These are phyloP conservation scores for Neoarthrinium moseri DNA, from an alignment of 2,329 filamentous ascomycete genomes.

Conservation along the genomic window DNA sequence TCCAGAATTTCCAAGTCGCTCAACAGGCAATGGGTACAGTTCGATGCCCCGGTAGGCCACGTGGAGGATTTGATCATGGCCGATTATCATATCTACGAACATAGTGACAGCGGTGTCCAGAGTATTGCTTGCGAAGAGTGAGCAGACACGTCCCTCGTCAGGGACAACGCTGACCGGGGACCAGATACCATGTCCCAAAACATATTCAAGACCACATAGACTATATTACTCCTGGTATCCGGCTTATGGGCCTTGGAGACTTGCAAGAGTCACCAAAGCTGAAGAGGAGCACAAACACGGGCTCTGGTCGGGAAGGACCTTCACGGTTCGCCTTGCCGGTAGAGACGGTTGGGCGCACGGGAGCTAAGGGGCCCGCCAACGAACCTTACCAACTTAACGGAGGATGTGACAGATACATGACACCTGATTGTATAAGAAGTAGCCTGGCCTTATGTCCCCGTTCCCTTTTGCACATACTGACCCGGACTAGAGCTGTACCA, in stretches of 20 bases:
- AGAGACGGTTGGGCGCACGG: constrained; percentile 12
- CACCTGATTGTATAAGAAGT: constrained; percentile 26
- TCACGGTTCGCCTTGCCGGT: constrained; percentile 20
- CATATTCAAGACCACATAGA: constrained; percentile 48
- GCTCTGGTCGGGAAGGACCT: constrained; percentile 17
- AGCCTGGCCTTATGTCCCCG: no score
- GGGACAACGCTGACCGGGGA: no score
- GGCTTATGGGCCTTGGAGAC: constrained; percentile 34
- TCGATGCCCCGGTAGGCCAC: constrained; percentile 36
- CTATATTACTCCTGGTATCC: constrained; percentile 56
- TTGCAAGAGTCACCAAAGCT: constrained; percentile 16
- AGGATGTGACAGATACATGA: constrained; percentile 23
- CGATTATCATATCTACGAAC: constrained; percentile 33
- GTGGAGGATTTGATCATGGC: constrained; percentile 35
- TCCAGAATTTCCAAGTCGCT: constrained; percentile 30
- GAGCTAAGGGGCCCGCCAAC: no score
- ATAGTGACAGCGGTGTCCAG: constrained; percentile 30
- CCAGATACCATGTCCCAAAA: constrained; percentile 51
- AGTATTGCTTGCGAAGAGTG: no score
- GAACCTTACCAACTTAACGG: no score
- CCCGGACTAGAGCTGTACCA: constrained; percentile 33
- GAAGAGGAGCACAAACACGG: constrained; percentile 15
- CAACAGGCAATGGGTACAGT: constrained; percentile 38
- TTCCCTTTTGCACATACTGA: no score
- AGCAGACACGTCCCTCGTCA: no score